Conservation (phyloP, 169 alveolate species). For the Plasmodium blacklocki region DNA sequence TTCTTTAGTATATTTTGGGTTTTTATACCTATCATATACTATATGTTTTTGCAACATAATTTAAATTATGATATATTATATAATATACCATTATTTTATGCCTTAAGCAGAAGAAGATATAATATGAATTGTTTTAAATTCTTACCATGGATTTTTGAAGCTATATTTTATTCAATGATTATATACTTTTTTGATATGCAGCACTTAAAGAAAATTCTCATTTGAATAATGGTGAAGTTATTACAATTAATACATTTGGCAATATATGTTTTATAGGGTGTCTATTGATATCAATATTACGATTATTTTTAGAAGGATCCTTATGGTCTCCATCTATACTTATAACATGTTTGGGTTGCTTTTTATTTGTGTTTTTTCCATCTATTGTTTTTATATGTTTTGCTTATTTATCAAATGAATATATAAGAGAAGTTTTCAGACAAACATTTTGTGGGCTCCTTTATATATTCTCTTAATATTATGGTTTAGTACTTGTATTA, state of each 20-base stretch:
- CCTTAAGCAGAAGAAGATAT: slow-evolving; percentile 72
- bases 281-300: slow-evolving; percentile 80
- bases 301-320: slow-evolving; percentile 79
- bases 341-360: slow-evolving; percentile 54
- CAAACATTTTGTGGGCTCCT: slow-evolving; percentile 81
- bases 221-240: slow-evolving; percentile 72
- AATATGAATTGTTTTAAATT: slow-evolving; percentile 65
- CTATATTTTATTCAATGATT: slow-evolving; percentile 58
- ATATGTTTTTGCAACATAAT: slow-evolving; percentile 71
- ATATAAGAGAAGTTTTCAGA: slow-evolving; percentile 77
- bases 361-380: slow-evolving; percentile 76
- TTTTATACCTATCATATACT: slow-evolving; percentile 70
- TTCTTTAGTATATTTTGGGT: slow-evolving; percentile 61
- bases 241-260: slow-evolving; percentile 81
- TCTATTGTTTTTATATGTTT: slow-evolving; percentile 74
- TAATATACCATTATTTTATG: slow-evolving; percentile 76
- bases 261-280: slow-evolving; percentile 78
- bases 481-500: slow-evolving; percentile 80
- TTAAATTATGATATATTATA: slow-evolving; percentile 71
- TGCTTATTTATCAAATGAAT: slow-evolving; percentile 76
- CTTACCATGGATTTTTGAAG: slow-evolving; percentile 66
- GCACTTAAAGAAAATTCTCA: slow-evolving; percentile 75
- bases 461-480: slow-evolving; percentile 78
- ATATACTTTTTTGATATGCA: slow-evolving; percentile 57
- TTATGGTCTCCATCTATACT: slow-evolving; percentile 78